Base-by-base conservation (phyloP, 2,329 filamentous ascomycete species). In the Westerdykella ornata region DNA sequence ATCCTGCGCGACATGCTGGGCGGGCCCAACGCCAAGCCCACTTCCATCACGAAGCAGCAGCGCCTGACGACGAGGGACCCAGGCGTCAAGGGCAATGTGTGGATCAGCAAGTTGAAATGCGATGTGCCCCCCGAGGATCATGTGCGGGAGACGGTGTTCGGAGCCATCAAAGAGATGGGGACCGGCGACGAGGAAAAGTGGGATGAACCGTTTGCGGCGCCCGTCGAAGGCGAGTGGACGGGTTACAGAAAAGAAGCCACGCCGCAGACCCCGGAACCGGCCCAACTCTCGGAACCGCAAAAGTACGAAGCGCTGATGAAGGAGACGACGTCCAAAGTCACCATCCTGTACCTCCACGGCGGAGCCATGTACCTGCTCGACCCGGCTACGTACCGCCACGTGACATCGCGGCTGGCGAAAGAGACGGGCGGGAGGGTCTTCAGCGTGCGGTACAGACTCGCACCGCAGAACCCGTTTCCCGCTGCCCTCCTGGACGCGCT, bases 61-160 rank as follows among this genome's bases (percentile, higher is more conserved):
- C 70, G 67, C 32, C 53, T 77, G n/a, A 76, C 78, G 1, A 67
- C 77, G 34, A 77, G 72, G 43, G 83, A 85, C 40, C 76, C 76
- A 0, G 80, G 78, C 0, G 71, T 94, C 57, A 88, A 86, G 59
- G 88, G 88, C 3, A 78, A 77, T 34, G 80, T 92, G 49, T 96
- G 89, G 89, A 74, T 94, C 17, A 82, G 81, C 54, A 84, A 79
- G 41, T 81, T 85, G 32, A 77, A 75, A 0, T 69, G 87, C 13
- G 76, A 79, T 0, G 68, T 69, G 2, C 84, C 82, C 0, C 70
- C 77, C 0, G 73, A 73, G 58, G 54, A 76, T 34, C 68, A 72
- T 32, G 59, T 81, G 12, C 68, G 76, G n/a, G 73, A 82, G 33
- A 71, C 74, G 1, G 57, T 88, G 18, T 68, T 80, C 47, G 66